phyloP scores from a whole-genome alignment of 2,329 filamentous ascomycete genomes.

The Trichoderma citrinoviride region DNA sequence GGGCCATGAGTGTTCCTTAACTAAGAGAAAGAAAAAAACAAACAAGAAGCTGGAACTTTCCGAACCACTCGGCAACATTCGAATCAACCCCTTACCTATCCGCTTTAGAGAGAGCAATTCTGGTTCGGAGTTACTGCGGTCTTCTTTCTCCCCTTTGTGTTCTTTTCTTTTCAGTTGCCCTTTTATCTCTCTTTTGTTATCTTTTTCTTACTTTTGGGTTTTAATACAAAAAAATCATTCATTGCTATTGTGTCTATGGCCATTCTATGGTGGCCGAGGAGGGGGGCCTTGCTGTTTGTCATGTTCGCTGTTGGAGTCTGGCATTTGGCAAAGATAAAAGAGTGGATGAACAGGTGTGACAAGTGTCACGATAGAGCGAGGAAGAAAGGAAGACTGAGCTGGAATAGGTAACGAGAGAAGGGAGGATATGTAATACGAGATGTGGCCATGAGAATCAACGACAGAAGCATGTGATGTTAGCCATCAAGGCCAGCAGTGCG shows the following conservation, averaged over 20 bases:
- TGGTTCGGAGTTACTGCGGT: conserved; percentile 50
- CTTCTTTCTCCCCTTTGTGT: conserved; percentile 31
- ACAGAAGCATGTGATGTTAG: not conserved
- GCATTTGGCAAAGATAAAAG: conserved; percentile 15
- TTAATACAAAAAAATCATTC: conserved; percentile 42
- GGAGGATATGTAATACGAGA: not conserved
- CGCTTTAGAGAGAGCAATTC: conserved; percentile 39
- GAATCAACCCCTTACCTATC: conserved; percentile 21
- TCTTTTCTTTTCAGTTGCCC: conserved; percentile 38
- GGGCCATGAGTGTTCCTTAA: conserved; percentile 16
- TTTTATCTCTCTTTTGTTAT: not conserved
- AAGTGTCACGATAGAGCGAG: not conserved
- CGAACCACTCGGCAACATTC: conserved; percentile 25
- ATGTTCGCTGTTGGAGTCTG: conserved; percentile 12
- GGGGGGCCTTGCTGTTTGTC: not conserved
- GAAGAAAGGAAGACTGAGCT: not conserved
- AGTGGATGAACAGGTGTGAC: not conserved
- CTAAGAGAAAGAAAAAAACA: not conserved
- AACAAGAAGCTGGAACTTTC: not conserved
- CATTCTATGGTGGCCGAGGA: conserved; percentile 9
- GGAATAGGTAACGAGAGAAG: not conserved
- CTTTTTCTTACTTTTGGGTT: conserved; percentile 43
- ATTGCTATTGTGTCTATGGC: conserved; percentile 26
- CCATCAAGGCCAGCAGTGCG: not conserved
- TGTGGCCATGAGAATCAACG: not conserved